Evolutionary conservation across 2,329 filamentous ascomycete species (phyloP), one percentile per base, ranked within the genome.

Genomic region (Aspergillus pseudonomiae): DNA sequence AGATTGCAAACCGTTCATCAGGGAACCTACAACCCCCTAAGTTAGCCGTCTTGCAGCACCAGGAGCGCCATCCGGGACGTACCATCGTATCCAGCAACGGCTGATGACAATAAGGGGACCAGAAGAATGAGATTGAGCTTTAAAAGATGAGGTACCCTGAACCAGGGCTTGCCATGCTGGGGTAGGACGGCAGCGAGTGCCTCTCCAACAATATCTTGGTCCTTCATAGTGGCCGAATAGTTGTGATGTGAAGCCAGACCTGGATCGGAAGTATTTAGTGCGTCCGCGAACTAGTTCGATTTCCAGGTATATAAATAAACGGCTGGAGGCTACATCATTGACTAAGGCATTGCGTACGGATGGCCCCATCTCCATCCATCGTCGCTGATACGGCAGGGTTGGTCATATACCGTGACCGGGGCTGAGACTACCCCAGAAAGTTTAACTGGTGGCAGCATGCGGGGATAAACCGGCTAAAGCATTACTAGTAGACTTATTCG

Each of bases 1-100:
- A 10, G 80, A 75, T 59, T 83, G 80, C 0, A 83, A 73, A 12
- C 80, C 81, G 63, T 83, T 83, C 78, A 81, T 80, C 63, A 83
- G 75, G 1, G 78, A 79, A 24, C 75, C 76, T 74, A n/a, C 39
- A 41, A n/a, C 39, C 16, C 16, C 16, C 3, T n/a, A 3, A n/a
- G 10, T 41, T n/a, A 41, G 39, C n/a, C n/a, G 7, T 16, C 7
- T 41, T 41, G 19, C 16, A 41, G 10, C 16, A 1, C 39, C 19
- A 41, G 19, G 3, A 41, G 39, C n/a, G 19, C 39, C 1, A 41
- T 41, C 16, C 19, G 3, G 39, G 3, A 10, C 39, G 7, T 41
- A 41, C 39, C 39, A 41, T 41, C 39, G 39, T 41, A 41, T 41
- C 39, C 39, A 0, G 39, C 39, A 41, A 41, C 39, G 9, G 39